Evolutionary conservation across 2,329 filamentous ascomycete genomes (phyloP), one percentile per base, ranked within the genome.

Genomic region (Penicillium palitans): DNA sequence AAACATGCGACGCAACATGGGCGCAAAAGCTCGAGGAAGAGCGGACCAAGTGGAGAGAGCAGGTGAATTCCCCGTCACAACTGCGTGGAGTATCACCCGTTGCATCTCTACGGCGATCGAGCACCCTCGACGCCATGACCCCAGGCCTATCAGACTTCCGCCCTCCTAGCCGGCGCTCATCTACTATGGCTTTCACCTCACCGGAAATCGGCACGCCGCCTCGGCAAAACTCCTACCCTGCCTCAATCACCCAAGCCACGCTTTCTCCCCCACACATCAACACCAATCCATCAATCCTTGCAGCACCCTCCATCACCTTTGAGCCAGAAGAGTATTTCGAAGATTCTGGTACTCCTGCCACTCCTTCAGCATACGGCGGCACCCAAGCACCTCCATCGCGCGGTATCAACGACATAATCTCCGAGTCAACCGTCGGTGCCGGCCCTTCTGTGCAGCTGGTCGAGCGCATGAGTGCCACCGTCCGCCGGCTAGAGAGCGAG

Each of bases 381-480:
- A 68, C 69, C 1, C 72, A 74, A 47, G 73, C 76, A 7, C 63
- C 31, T 47, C 51, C 66, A 51, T 72, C 75, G 6, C 87, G 88
- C 58, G 86, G 89, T 7, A 84, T 90, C 59, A 89, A 92, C 66
- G 93, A 96, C 68, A 89, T 96, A 79, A 84, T 95, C 31, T 96
- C 91, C 2, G 90, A 91, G 7, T 96, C 92, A 0, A 97, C 93
- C 0, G 89, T 91, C 9, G 93, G 88, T 0, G 93, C 93, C 0
- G 95, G 95, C 0, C 95, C 95, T 0, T 93, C 90, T 0, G 93
- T 99, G 1, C 93, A 98, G 76, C 84, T 99, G 0, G 93, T 99
- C 17, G 95, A 98, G 77, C 86, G 93, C 53, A 96, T 99, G 91
- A 96, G 90, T 70, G 91, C 93, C 3, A 91, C 92, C 0, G 93